A percentile compares a stretch with the other conserved stretches of the same genome.
Evolutionary conservation across 2,329 filamentous ascomycete genomes (phyloP).

Genomic region (Drechmeria coniospora): DNA sequence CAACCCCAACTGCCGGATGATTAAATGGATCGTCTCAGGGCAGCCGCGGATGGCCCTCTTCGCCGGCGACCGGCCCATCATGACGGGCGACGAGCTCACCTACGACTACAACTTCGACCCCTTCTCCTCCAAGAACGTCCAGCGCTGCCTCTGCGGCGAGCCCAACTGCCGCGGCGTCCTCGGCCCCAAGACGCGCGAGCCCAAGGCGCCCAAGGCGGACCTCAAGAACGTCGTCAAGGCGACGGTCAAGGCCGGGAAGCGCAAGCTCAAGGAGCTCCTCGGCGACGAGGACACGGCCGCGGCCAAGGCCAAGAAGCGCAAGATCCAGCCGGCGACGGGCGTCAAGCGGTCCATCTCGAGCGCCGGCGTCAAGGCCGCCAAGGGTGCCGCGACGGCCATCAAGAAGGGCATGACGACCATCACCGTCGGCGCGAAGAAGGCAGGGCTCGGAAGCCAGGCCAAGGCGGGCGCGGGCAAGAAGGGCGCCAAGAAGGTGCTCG

Average conservation of each 20-base stretch:
- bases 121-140: constrained; percentile 53
- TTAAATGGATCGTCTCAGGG: constrained; percentile 90
- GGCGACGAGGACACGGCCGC: constrained; percentile 21
- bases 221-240: constrained; percentile 23
- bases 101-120: constrained; percentile 76
- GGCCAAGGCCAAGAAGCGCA: constrained; percentile 34
- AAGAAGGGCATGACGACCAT: constrained; percentile 21
- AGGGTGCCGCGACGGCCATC: constrained; percentile 20
- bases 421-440: constrained; percentile 14
- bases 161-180: constrained; percentile 49
- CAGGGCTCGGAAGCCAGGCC: constrained; percentile 8
- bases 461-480: constrained; percentile 13
- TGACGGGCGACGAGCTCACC: constrained; percentile 89
- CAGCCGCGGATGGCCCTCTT: constrained; percentile 95
- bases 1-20: constrained; percentile 91
- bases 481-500: constrained; percentile 8
- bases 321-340: constrained; percentile 17
- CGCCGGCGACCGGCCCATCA: constrained; percentile 75
- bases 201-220: constrained; percentile 32
- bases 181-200: constrained; percentile 44
- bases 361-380: constrained; percentile 19
- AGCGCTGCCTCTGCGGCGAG: constrained; percentile 48
- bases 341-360: constrained; percentile 19
- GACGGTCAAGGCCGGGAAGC: constrained; percentile 33
- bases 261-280: constrained; percentile 39